These are phyloP conservation scores for Clarireedia paspali DNA, from an alignment of 2,329 filamentous ascomycete species.

Conservation along the genomic window DNA sequence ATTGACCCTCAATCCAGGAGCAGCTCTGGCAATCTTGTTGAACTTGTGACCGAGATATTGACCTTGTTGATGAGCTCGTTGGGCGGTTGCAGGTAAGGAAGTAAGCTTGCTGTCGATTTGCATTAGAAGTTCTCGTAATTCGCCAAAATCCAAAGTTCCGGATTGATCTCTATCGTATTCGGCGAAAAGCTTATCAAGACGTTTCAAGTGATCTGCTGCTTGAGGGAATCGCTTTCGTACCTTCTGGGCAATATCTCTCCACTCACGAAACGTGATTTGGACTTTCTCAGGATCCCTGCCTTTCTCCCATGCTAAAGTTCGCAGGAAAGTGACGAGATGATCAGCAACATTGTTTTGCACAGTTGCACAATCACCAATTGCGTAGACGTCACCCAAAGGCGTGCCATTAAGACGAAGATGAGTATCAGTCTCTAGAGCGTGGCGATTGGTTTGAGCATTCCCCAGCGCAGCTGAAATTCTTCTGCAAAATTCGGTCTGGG, in stretches of 20 bases:
- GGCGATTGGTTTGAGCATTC: conserved; percentile 72
- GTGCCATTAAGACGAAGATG: conserved; percentile 85
- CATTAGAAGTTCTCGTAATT: conserved; percentile 77
- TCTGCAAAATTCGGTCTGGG: conserved; percentile 75
- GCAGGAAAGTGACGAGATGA: conserved; percentile 83
- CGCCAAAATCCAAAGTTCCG: conserved; percentile 88
- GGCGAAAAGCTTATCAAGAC: conserved; percentile 83
- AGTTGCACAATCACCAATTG: conserved; percentile 90
- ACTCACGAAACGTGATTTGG: conserved; percentile 79
- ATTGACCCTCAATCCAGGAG: conserved; percentile 69
- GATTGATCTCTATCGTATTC: conserved; percentile 90
- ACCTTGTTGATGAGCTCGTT: conserved; percentile 93
- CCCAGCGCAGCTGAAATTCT: conserved; percentile 70
- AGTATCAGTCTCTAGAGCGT: conserved; percentile 89
- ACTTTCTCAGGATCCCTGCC: conserved; percentile 86
- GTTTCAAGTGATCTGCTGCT: conserved; percentile 75
- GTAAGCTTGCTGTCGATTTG: conserved; percentile 96
- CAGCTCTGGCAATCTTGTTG: conserved; percentile 76
- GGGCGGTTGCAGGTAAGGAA: conserved; percentile 87
- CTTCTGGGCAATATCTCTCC: conserved; percentile 74
- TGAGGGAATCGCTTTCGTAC: conserved; percentile 90
- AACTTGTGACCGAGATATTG: conserved; percentile 89
- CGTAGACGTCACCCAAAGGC: conserved; percentile 90
- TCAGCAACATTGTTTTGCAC: conserved; percentile 97
- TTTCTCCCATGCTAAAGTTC: conserved; percentile 82